Evolutionary conservation across 805 yeast species (phyloP), one percentile per base, ranked within the genome.

Genomic region (Candida koratica): DNA sequence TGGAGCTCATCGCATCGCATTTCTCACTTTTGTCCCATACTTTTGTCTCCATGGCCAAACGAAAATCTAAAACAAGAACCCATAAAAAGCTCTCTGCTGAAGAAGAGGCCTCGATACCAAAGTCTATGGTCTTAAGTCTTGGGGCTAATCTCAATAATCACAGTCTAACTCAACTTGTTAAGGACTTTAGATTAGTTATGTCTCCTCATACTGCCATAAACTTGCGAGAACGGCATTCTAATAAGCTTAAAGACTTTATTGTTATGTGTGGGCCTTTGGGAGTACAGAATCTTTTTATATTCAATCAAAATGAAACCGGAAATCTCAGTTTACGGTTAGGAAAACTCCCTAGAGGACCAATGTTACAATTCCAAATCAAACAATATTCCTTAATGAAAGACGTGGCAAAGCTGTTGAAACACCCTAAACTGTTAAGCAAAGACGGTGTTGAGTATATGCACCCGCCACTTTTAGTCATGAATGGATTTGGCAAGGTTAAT

Each of bases 241-340:
- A 93, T 60, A 84, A 80, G 54, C 69, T 93, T 47, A 86, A 84
- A 58, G 98, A 90, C 62, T 93, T 84, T 50, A 75, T 89, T n/a
- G 95, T 87, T n/a, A 89, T 93, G 96, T 85, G 96, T 25, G 97
- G 97, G 5, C 97, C 97, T 10, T 68, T 93, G 28, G 95, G 95
- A 17, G 96, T 93, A 15, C 73, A 90, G 5, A 96, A 90, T 61
- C 61, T 93, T 53, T 77, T 93, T 62, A 68, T 90, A 14, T 89
- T 93, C 67, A 81, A 87, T 43, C 96, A 88, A 56, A 75, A 84
- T 25, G 82, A 79, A 48, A 65, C 82, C 1, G 97, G 96, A 6
- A 80, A 79, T 38, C 81, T 93, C 4, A 82, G 90, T 34, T 67
- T 93, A 44, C 76, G 97, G 52, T 61, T 93, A 29, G 88, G 90